A percentile compares a stretch with the other conserved stretches of the same genome.
phyloP scores from a whole-genome alignment of 306 rosid species.

The Rubus idaeus region DNA sequence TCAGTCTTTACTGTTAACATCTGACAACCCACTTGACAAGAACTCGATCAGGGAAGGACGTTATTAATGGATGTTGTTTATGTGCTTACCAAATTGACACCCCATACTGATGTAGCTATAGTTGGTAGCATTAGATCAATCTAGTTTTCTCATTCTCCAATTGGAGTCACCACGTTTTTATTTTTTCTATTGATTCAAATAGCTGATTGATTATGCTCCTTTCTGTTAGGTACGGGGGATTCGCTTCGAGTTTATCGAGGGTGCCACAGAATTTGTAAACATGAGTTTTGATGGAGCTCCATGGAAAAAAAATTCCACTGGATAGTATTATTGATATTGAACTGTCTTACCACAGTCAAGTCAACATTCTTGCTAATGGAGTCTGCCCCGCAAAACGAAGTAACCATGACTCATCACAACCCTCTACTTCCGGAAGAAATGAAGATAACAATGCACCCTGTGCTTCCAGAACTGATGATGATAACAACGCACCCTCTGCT shows the following conservation, averaged over 20 bases:
- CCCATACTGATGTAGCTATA: not conserved
- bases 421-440: not conserved
- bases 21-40: no score
- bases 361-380: conserved; percentile 1
- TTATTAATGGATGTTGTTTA: no score
- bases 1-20: no score
- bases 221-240: conserved; percentile 6
- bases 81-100: not conserved
- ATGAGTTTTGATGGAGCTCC: conserved; percentile 11
- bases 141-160: not conserved
- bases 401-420: not conserved
- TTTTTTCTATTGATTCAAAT: no score
- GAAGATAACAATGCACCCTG: not conserved
- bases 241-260: not conserved
- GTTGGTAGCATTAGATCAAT: not conserved
- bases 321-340: not conserved
- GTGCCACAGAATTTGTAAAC: not conserved
- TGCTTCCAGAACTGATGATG: not conserved
- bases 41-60: no score
- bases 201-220: not conserved
- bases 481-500: no score
- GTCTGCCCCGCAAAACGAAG: not conserved
- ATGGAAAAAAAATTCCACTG: not conserved
- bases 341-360: not conserved
- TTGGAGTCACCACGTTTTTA: not conserved